Percentiles rank a stretch among this genome's conserved stretches.
Evolutionary conservation across 768 basidiomycete genomes (phyloP).

Genomic region (Lanmaoa rubissima): DNA sequence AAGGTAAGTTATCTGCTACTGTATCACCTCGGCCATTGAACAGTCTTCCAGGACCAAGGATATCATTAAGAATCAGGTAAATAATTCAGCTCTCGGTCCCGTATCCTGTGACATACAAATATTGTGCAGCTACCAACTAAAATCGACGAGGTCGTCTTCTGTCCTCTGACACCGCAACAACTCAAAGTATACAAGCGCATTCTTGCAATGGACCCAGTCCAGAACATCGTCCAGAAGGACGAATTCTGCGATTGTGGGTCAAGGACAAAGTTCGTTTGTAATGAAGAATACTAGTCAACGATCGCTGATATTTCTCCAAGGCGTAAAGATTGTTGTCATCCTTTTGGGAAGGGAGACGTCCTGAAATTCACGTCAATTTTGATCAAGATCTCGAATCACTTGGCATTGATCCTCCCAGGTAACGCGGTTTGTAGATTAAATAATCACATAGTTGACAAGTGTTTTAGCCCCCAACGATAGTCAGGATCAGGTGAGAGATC

Average conservation of each 20-base stretch:
- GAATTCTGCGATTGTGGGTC: conserved; percentile 74
- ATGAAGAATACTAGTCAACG: neutral
- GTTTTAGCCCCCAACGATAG: conserved; percentile 62
- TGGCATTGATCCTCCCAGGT: conserved; percentile 85
- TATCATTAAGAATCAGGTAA: conserved; percentile 67
- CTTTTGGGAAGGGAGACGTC: conserved; percentile 46
- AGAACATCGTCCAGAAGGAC: conserved; percentile 70
- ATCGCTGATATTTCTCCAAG: conserved; percentile 35
- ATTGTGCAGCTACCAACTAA: conserved; percentile 74
- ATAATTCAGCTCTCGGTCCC: neutral
- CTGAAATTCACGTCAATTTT: conserved; percentile 80
- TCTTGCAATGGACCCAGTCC: conserved; percentile 60
- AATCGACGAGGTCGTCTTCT: conserved; percentile 90
- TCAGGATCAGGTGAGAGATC: conserved; percentile 55
- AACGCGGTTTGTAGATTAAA: conserved; percentile 3
- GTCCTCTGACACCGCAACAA: conserved; percentile 76
- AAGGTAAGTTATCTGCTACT: neutral
- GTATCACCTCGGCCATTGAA: neutral
- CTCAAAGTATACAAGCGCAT: conserved; percentile 71
- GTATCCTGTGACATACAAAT: neutral
- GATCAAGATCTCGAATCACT: conserved; percentile 86
- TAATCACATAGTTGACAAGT: neutral
- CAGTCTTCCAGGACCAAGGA: conserved; percentile 59
- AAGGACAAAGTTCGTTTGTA: conserved; percentile 44
- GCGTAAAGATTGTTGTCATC: conserved; percentile 58